Evolutionary conservation across 768 basidiomycete species (phyloP), one percentile per base, ranked within the genome.

Genomic region (Trametes meyenii): DNA sequence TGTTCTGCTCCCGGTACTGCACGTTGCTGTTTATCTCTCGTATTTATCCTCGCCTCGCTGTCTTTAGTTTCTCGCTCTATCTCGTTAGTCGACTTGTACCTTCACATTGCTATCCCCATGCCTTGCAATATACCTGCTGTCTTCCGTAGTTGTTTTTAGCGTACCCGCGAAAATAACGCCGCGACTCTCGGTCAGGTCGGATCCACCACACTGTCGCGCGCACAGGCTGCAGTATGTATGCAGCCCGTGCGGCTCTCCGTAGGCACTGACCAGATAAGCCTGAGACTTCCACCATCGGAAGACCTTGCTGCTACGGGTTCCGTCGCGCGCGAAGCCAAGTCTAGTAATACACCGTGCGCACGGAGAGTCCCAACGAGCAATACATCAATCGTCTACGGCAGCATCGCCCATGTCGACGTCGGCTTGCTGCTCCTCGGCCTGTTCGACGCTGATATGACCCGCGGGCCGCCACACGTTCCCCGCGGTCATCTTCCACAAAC

Each of bases 381-480:
- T 12, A n/a, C 14, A 14, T 67, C 70, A 79, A 53, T 80, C 77
- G 8, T 74, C 71, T n/a, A 56, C 64, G 40, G 63, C 62, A 51
- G 70, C 72, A 19, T 80, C 80, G 26, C 80, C 79, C 79, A 80
- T 81, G n/a, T 73, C 74, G 7, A 75, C 73, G 54, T 81, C 80
- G 36, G 70, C 75, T 49, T 76, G 78, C 44, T 74, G 76, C 58
- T 83, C 83, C 58, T 84, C 84, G 10, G 84, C 79, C 62, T 92
- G 89, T 68, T 93, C 91, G 50, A 94, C 88, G 48, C 88, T 88
- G 54, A 94, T 85, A 59, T 87, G 88, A 5, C 92, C 92, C 16
- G 90, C 90, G 5, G 89, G 81, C 64, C 89, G 78, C 92, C 94
- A 93, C 14, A 96, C 90, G 66, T 80, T 93, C 60, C 89, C 92